phyloP scores from a whole-genome alignment of 2,329 filamentous ascomycete species.

The Calonectria multiphialidica region DNA sequence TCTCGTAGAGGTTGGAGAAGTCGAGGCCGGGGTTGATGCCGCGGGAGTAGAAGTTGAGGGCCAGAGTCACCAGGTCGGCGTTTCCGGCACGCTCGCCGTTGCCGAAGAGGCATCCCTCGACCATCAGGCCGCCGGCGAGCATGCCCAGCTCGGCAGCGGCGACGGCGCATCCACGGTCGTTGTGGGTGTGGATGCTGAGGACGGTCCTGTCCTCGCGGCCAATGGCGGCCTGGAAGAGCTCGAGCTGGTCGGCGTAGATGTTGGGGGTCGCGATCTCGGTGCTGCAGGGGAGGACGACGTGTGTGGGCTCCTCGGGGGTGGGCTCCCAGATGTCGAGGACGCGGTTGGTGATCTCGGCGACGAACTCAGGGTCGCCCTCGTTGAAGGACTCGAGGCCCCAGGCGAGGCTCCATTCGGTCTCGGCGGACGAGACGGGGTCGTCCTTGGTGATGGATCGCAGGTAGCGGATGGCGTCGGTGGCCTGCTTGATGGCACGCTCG shows the following conservation, averaged over 20 bases:
- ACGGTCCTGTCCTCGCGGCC: conserved; percentile 90
- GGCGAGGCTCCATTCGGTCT: conserved; percentile 81
- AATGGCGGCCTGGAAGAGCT: conserved; percentile 89
- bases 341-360: conserved; percentile 86
- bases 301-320: conserved; percentile 81
- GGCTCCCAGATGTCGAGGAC: conserved; percentile 96
- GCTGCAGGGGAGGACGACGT: conserved; percentile 96
- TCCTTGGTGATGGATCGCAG: conserved; percentile 93
- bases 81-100: conserved; percentile 98
- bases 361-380: conserved; percentile 87
- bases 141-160: conserved; percentile 93
- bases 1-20: conserved; percentile 87
- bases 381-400: conserved; percentile 93
- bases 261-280: conserved; percentile 97
- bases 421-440: conserved; percentile 65
- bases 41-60: conserved; percentile 94
- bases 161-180: conserved; percentile 92
- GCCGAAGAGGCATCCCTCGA: conserved; percentile 91
- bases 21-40: conserved; percentile 88
- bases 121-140: conserved; percentile 95
- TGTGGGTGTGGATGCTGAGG: conserved; percentile 87
- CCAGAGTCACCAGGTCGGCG: conserved; percentile 93
- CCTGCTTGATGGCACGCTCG: conserved; percentile 82
- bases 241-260: conserved; percentile 94
- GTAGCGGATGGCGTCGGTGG: conserved; percentile 86